phyloP scores from a whole-genome alignment of 192 early-diverging fungal species.

The Chytriomyces sp. region DNA sequence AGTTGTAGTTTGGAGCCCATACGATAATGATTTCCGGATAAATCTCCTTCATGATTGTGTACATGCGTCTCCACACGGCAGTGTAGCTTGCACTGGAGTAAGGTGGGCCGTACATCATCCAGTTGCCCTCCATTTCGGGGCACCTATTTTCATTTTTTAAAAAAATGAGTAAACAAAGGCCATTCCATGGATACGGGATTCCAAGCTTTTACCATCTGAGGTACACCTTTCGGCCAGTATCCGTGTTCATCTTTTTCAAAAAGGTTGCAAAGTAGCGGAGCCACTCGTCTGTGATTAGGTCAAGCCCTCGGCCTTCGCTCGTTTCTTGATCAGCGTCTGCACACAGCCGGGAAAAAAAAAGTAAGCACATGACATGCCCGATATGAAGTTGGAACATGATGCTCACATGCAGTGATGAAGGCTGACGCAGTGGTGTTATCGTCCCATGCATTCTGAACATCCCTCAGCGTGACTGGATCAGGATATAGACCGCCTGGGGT shows the following conservation, averaged over 20 bases:
- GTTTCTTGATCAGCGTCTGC: not conserved
- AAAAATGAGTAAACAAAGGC: not conserved
- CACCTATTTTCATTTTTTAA: not conserved
- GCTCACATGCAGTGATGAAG: not conserved
- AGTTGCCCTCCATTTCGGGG: constrained; percentile 21
- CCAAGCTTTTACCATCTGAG: not conserved
- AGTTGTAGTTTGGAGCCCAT: constrained; percentile 31
- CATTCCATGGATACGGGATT: not conserved
- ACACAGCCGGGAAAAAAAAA: not conserved
- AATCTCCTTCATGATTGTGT: constrained; percentile 6
- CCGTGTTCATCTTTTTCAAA: not conserved
- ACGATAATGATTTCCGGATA: constrained; percentile 13
- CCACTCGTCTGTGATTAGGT: not conserved
- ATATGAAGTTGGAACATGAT: not conserved
- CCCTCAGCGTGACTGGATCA: not conserved
- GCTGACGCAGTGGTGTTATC: constrained; percentile 16
- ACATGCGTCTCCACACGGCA: constrained; percentile 27
- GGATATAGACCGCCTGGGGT: not conserved
- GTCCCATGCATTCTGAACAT: constrained; percentile 12
- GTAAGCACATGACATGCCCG: not conserved
- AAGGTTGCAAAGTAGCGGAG: not conserved
- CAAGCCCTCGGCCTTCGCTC: not conserved
- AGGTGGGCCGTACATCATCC: constrained; percentile 28
- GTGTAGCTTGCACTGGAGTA: not conserved
- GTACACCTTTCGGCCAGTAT: not conserved